Percentiles rank a stretch among this genome's conserved stretches.
Evolutionary conservation across 1,284 basidiomycete genomes (phyloP).

Genomic region (Trametes sp.): DNA sequence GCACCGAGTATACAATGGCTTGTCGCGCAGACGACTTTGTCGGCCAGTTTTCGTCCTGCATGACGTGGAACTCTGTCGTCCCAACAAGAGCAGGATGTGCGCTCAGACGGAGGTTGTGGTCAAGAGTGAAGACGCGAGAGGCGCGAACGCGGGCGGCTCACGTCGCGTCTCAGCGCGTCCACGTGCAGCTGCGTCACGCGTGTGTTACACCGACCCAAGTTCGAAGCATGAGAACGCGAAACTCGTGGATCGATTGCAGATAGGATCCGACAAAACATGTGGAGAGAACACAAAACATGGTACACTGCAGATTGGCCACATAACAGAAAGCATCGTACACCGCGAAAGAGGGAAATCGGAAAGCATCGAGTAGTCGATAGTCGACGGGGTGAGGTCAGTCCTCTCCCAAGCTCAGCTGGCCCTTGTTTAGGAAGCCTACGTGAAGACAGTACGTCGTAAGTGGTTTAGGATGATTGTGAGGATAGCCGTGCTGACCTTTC

Average conservation of each 20-base stretch:
- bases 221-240: background rate
- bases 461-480: background rate
- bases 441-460: background rate
- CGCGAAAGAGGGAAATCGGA: conserved; percentile 2
- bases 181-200: conserved; percentile 19
- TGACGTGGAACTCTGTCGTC: background rate
- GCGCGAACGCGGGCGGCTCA: background rate
- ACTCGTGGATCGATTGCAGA: conserved; percentile 4
- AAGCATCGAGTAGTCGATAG: background rate
- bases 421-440: conserved; percentile 50
- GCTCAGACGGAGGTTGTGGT: background rate
- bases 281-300: background rate
- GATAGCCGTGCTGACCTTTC: conserved; percentile 58
- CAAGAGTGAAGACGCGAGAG: background rate
- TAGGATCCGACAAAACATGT: background rate
- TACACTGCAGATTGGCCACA: conserved; percentile 8
- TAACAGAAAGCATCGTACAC: conserved; percentile 20
- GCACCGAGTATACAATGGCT: conserved; percentile 27
- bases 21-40: background rate
- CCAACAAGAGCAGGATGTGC: background rate
- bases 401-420: conserved; percentile 38
- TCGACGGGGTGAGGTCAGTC: background rate
- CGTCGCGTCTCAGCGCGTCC: conserved; percentile 17
- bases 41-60: background rate
- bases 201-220: conserved; percentile 4